These are phyloP conservation scores for Naganishia kalamii DNA, from an alignment of 768 basidiomycete species.

Conservation along the genomic window DNA sequence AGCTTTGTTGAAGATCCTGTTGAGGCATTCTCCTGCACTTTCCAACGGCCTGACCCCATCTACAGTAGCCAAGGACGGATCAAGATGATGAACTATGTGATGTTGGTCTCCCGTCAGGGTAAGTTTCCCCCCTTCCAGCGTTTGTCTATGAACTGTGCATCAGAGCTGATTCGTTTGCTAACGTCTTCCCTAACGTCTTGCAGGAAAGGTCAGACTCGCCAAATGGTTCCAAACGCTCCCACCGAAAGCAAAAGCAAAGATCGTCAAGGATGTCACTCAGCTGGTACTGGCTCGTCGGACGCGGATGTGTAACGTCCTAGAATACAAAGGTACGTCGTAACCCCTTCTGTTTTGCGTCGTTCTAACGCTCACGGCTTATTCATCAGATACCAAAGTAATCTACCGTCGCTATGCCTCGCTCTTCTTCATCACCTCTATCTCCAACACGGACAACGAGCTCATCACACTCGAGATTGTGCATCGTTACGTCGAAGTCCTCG, in stretches of 20 bases:
- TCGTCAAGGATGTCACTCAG: slow-evolving; percentile 91
- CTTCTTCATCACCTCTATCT: slow-evolving; percentile 87
- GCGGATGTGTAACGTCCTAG: slow-evolving; percentile 90
- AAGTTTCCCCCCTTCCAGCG: not conserved
- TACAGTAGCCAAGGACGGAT: too few relatives aligned
- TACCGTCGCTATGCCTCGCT: slow-evolving; percentile 92
- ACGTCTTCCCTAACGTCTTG: not conserved
- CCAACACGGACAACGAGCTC: slow-evolving; percentile 80
- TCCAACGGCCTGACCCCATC: too few relatives aligned
- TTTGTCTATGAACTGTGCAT: slow-evolving; percentile 22
- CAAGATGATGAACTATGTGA: slow-evolving; percentile 68
- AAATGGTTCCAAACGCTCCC: slow-evolving; percentile 92
- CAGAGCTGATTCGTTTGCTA: too few relatives aligned
- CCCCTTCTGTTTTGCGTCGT: not conserved
- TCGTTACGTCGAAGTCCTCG: slow-evolving; percentile 84
- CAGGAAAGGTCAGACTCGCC: slow-evolving; percentile 85
- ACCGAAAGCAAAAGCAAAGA: slow-evolving; percentile 75
- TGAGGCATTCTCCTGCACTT: not conserved
- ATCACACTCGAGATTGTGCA: slow-evolving; percentile 87
- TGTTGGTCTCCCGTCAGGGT: slow-evolving; percentile 87
- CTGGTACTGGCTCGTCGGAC: slow-evolving; percentile 79
- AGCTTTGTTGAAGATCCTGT: not conserved
- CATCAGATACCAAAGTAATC: slow-evolving; percentile 71
- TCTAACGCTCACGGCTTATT: not conserved
- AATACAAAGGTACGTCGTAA: slow-evolving; percentile 71